Percentiles rank a stretch among this genome's conserved stretches.
Conservation (phyloP, 2,329 filamentous ascomycete species). For the Penicillium sp. region DNA sequence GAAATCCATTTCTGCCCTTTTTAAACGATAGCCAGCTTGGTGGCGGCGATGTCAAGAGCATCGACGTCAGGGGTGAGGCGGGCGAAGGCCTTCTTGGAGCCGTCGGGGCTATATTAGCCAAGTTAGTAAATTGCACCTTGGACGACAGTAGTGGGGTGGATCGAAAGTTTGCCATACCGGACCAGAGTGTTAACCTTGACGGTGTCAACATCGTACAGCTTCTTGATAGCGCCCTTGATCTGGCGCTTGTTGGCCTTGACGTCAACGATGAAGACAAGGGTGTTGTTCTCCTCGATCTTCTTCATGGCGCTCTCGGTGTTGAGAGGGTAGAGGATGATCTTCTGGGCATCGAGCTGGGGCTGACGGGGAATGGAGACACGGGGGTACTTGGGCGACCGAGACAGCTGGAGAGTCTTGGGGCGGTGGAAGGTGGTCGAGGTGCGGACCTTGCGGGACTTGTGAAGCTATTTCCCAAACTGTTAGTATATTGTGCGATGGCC, state of each 20-base stretch:
- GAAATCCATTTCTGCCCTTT: slow-evolving; percentile 34
- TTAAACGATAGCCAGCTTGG: slow-evolving; percentile 98
- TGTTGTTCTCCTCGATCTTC: slow-evolving; percentile 99
- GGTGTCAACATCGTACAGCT: slow-evolving; percentile 96
- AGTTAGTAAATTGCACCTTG: slow-evolving; percentile 11
- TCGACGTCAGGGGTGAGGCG: slow-evolving; percentile 95
- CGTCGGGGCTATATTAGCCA: slow-evolving; percentile 68
- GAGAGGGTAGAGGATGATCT: slow-evolving; percentile 95
- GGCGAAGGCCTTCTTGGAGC: slow-evolving; percentile 97
- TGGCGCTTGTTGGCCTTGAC: slow-evolving; percentile 99
- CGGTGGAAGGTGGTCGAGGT: slow-evolving; percentile 93
- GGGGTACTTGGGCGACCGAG: slow-evolving; percentile 90
- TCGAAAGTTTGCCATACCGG: slow-evolving; percentile 57
- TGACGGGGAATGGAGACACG: slow-evolving; percentile 90
- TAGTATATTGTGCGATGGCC: slow-evolving; percentile 13
- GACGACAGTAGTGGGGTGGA: not conserved
- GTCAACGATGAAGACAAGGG: slow-evolving; percentile 94
- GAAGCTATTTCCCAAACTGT: slow-evolving; percentile 51
- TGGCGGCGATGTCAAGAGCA: slow-evolving; percentile 97
- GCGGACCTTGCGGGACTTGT: slow-evolving; percentile 93
- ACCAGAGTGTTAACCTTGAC: slow-evolving; percentile 99
- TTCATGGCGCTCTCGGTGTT: slow-evolving; percentile 99
- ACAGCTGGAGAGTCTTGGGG: slow-evolving; percentile 92
- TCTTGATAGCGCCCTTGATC: slow-evolving; percentile 98
- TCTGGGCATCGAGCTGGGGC: slow-evolving; percentile 93